Evolutionary conservation across 2,329 filamentous ascomycete species (phyloP).

Genomic region (Hypoxylon sp.): DNA sequence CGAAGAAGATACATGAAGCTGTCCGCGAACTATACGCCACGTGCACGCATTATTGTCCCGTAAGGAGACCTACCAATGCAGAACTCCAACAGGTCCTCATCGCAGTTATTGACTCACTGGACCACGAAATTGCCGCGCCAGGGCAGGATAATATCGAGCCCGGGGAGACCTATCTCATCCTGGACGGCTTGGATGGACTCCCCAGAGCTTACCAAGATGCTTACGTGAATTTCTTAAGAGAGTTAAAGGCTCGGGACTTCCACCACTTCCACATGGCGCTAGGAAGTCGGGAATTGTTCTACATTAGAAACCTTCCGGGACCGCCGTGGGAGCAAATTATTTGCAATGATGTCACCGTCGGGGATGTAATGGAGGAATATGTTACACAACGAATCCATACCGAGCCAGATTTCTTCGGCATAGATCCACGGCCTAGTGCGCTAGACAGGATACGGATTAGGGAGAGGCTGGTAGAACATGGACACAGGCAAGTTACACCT

Average conservation of each 20-base stretch:
- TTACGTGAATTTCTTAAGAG: slow-evolving; percentile 29
- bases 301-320: neutral
- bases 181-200: slow-evolving; percentile 35
- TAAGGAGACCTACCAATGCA: slow-evolving; percentile 20
- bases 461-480: neutral
- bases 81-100: slow-evolving; percentile 32
- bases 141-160: slow-evolving; percentile 8
- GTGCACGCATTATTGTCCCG: slow-evolving; percentile 31
- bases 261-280: slow-evolving; percentile 33
- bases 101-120: slow-evolving; percentile 19
- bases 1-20: slow-evolving; percentile 13
- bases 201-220: slow-evolving; percentile 5
- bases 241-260: slow-evolving; percentile 1
- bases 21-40: slow-evolving; percentile 26
- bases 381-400: neutral
- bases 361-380: neutral
- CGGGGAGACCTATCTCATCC: slow-evolving; percentile 37
- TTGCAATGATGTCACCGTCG: neutral
- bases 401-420: neutral
- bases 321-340: neutral
- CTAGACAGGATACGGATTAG: neutral
- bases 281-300: neutral
- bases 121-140: neutral
- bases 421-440: neutral
- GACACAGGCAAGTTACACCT: neutral